Percentiles rank a stretch among this genome's conserved stretches.
Conservation (phyloP, 768 basidiomycete species). For the Exsudoporus frostii region DNA sequence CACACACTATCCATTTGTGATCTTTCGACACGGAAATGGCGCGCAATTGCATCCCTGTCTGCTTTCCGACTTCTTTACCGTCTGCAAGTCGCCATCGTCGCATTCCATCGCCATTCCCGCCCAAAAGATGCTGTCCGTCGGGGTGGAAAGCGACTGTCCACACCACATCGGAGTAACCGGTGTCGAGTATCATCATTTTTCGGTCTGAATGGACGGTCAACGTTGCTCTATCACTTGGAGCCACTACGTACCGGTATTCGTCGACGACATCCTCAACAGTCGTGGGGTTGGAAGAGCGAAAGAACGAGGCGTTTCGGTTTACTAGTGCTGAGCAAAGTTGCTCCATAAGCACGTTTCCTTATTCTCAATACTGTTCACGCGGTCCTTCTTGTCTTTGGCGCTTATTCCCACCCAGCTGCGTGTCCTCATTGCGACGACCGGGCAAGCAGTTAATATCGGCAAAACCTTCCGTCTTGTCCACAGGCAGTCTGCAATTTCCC, state of each 20-base stretch:
- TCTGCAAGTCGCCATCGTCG: not conserved
- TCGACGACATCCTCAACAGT: not conserved
- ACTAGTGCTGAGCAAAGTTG: too few relatives aligned
- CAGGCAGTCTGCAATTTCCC: too few relatives aligned
- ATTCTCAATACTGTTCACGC: too few relatives aligned
- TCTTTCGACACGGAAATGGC: not conserved
- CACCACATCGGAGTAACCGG: not conserved
- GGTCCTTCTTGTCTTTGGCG: too few relatives aligned
- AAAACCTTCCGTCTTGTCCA: too few relatives aligned
- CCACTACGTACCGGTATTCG: not conserved
- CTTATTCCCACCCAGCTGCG: too few relatives aligned
- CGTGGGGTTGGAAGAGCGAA: not conserved
- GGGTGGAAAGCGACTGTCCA: not conserved
- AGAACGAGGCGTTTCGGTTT: too few relatives aligned
- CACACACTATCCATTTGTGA: not conserved
- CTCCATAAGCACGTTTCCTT: too few relatives aligned
- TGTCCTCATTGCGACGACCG: too few relatives aligned
- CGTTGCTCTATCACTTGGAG: not conserved
- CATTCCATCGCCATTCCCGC: not conserved
- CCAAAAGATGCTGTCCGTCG: not conserved
- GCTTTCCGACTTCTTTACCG: not conserved
- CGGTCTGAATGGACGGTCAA: not conserved
- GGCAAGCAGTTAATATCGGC: too few relatives aligned
- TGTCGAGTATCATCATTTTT: not conserved
- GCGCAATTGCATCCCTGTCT: rapidly evolving